These are phyloP conservation scores for Syzygium oleosum DNA, from an alignment of 345 rosid species.

Conservation along the genomic window DNA sequence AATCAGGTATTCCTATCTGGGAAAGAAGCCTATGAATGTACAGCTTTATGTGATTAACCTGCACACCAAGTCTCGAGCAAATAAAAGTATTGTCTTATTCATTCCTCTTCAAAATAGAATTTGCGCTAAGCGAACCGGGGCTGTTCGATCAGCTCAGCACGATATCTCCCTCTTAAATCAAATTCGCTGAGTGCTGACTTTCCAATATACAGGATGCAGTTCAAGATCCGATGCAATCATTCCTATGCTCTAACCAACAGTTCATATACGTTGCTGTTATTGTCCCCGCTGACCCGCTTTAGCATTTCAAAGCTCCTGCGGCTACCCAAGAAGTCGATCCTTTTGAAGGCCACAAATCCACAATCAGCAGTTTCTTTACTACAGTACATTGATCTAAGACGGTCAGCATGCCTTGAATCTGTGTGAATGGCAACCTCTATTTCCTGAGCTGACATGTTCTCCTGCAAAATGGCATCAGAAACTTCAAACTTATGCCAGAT, in stretches of 20 bases:
- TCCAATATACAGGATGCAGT: not conserved
- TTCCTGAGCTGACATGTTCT: constrained; percentile 60
- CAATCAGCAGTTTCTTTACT: constrained; percentile 40
- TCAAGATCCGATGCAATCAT: not conserved
- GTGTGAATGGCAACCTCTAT: constrained; percentile 74
- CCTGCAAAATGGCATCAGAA: constrained; percentile 26
- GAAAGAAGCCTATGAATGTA: not conserved
- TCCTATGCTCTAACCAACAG: constrained; percentile 64
- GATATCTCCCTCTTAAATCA: not conserved
- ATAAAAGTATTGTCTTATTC: not conserved
- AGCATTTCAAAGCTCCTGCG: constrained; percentile 71
- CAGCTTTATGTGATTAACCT: not conserved
- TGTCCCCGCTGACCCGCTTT: constrained; percentile 73
- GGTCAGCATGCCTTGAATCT: constrained; percentile 78
- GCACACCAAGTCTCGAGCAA: not conserved
- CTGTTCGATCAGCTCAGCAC: not conserved
- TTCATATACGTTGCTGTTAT: constrained; percentile 71
- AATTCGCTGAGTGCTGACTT: not conserved
- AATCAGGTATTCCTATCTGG: not conserved
- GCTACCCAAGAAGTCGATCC: constrained; percentile 76
- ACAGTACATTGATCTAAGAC: constrained; percentile 55
- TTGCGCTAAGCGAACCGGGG: not conserved
- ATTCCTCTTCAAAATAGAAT: not conserved
- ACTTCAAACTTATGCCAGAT: not conserved
- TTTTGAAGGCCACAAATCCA: constrained; percentile 41